Conservation (phyloP, 192 early-diverging fungal species). For the Coemansia sp. region DNA sequence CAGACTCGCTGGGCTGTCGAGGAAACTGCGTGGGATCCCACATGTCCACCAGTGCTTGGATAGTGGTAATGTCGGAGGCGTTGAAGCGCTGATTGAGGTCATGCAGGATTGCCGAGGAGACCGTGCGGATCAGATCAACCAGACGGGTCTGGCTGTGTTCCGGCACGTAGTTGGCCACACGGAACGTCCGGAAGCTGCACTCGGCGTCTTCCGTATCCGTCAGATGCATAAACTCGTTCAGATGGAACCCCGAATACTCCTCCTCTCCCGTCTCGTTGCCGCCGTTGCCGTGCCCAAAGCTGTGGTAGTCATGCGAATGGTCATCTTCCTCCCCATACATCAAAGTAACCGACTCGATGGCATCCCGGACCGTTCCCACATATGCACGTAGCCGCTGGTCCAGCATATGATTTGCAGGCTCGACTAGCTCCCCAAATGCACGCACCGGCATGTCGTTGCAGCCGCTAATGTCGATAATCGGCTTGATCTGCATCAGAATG, state of each 20-base stretch:
- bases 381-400: slow-evolving; percentile 44
- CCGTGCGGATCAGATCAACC: slow-evolving; percentile 45
- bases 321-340: slow-evolving; percentile 46
- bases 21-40: slow-evolving; percentile 47
- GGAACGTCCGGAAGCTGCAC: slow-evolving; percentile 37
- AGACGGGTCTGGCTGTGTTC: slow-evolving; percentile 28
- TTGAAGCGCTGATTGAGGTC: slow-evolving; percentile 43
- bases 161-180: slow-evolving; percentile 22
- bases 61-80: slow-evolving; percentile 19
- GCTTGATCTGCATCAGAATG: slow-evolving; percentile 40
- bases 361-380: slow-evolving; percentile 33
- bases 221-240: slow-evolving; percentile 52
- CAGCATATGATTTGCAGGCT: slow-evolving; percentile 24
- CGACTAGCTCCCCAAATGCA: slow-evolving; percentile 23
- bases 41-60: slow-evolving; percentile 45
- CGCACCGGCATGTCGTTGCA: slow-evolving; percentile 30
- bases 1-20: not conserved
- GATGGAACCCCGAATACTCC: slow-evolving; percentile 42
- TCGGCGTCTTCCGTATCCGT: slow-evolving; percentile 18
- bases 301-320: slow-evolving; percentile 9
- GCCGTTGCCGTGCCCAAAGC: not conserved
- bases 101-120: slow-evolving; percentile 37
- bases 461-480: slow-evolving; percentile 31
- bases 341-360: slow-evolving; percentile 45
- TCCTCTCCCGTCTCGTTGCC: slow-evolving; percentile 13